Base-by-base conservation (phyloP, 352 stramenopile species). In the Pythium utonaiense region DNA sequence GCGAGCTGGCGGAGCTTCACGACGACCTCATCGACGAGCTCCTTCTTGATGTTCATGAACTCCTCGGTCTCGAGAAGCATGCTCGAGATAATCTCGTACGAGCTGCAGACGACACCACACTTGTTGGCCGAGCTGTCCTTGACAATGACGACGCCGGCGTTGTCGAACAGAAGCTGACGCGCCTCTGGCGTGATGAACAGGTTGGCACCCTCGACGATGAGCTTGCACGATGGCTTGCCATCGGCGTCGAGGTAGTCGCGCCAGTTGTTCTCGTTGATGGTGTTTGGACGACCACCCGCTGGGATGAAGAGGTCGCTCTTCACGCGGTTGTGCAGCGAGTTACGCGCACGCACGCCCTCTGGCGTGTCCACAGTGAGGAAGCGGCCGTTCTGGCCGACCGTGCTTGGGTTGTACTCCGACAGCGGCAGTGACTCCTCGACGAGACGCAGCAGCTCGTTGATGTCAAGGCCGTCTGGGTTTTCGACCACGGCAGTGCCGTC, bases 121-220 rank as follows among this genome's bases (percentile, higher is more conserved):
- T 95, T 95, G 75, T 95, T 95, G 44, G 85, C 83, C 50, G 95
- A 99, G 1, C 91, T 97, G 67, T 99, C 96, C 80, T 99, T 99
- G 61, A 96, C 96, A 66, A 99, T 95, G 8, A 98, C 80, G 28
- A 99, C 96, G 34, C 96, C 95, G 10, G 93, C 96, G 54, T 98
- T 86, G 33, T 98, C 88, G 4, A 45, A 45, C 40, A 99, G 78
- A 50, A 83, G 83, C 53, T 97, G 71, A 47, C 97, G 88, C 13
- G 97, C 97, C 70, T 98, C 96, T 51, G 93, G 83, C 19, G 94
- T 98, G 59, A 98, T 86, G 74, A 99, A 99, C 25, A 99, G 77
- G 78, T 99, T 99, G 44, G 96, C 96, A 19, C 95, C 97, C 75
- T 99, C 97, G 2, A 99, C 96, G 54, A 99, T 98, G 59, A 98